Percentiles rank a stretch among this genome's conserved stretches.
Evolutionary conservation across 345 rosid species (phyloP).

Genomic region (Citrus hindsii): DNA sequence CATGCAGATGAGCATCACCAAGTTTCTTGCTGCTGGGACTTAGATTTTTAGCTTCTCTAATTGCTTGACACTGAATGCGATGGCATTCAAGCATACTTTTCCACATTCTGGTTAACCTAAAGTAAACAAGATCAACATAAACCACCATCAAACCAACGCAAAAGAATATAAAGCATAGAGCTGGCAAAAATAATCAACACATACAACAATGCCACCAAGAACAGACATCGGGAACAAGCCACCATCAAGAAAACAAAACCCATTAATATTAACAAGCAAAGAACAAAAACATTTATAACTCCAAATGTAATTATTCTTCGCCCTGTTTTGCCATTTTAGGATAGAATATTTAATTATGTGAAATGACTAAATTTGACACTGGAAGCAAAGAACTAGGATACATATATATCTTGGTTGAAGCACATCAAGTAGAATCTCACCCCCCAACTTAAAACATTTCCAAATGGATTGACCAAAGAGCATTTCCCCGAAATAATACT

Average conservation of each 20-base stretch:
- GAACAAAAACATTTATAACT: not conserved
- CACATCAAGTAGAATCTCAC: not conserved
- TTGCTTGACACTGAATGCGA: conserved; percentile 64
- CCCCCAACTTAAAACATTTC: not conserved
- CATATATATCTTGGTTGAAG: not conserved
- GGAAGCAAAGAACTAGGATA: not conserved
- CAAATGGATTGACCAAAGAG: not conserved
- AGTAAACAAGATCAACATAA: conserved; percentile 13
- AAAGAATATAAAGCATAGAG: not conserved
- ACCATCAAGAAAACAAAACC: not conserved
- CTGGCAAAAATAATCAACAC: not conserved
- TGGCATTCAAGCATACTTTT: conserved; percentile 89
- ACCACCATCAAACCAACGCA: conserved; percentile 6
- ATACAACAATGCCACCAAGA: not conserved
- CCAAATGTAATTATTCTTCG: not conserved
- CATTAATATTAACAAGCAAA: not conserved
- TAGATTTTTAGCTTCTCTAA: conserved; percentile 64
- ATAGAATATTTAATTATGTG: not conserved
- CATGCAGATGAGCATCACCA: conserved; percentile 62
- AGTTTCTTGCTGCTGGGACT: conserved; percentile 58
- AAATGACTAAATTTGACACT: not conserved
- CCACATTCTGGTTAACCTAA: conserved; percentile 95
- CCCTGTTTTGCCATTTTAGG: not conserved
- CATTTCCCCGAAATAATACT: not conserved
- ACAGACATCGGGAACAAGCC: not conserved